phyloP scores from a whole-genome alignment of 768 basidiomycete genomes.

The Panellus pusillus region DNA sequence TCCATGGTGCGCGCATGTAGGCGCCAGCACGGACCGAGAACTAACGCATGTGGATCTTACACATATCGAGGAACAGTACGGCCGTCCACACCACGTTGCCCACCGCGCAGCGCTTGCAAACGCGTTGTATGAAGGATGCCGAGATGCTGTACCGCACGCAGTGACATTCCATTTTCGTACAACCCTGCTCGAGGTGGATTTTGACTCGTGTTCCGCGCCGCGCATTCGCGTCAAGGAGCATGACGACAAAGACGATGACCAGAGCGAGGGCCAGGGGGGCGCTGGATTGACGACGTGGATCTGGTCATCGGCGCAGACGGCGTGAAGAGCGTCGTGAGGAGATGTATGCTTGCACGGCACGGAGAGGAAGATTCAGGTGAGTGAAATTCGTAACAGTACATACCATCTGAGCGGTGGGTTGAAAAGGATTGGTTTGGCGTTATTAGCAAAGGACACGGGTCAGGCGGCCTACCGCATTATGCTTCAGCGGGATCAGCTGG shows the following conservation, averaged over 20 bases:
- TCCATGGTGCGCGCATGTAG: constrained; percentile 6
- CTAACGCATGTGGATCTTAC: constrained; percentile 30
- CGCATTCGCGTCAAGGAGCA: constrained; percentile 10
- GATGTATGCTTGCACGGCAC: constrained; percentile 31
- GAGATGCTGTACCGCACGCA: constrained; percentile 18
- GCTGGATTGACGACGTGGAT: constrained; percentile 31
- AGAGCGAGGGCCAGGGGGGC: not conserved
- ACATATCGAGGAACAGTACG: constrained; percentile 30
- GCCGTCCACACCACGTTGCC: constrained; percentile 32
- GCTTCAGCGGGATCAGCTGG: constrained; percentile 30
- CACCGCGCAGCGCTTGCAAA: constrained; percentile 36
- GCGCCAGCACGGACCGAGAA: constrained; percentile 28
- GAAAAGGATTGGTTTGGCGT: not conserved
- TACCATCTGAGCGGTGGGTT: too few species aligned
- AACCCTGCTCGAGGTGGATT: constrained; percentile 27
- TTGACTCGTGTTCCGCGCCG: constrained; percentile 7
- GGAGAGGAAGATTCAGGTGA: constrained; percentile 24
- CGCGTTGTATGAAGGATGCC: constrained; percentile 29
- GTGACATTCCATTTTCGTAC: constrained; percentile 30
- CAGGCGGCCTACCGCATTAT: constrained; percentile 41
- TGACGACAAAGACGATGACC: constrained; percentile 6
- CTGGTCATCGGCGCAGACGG: constrained; percentile 39
- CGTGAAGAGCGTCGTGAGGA: constrained; percentile 33
- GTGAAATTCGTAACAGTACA: not conserved
- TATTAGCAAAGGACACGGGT: constrained; percentile 34